Base-by-base conservation (phyloP, 768 basidiomycete species). In the Pleurotus pulmonarius region DNA sequence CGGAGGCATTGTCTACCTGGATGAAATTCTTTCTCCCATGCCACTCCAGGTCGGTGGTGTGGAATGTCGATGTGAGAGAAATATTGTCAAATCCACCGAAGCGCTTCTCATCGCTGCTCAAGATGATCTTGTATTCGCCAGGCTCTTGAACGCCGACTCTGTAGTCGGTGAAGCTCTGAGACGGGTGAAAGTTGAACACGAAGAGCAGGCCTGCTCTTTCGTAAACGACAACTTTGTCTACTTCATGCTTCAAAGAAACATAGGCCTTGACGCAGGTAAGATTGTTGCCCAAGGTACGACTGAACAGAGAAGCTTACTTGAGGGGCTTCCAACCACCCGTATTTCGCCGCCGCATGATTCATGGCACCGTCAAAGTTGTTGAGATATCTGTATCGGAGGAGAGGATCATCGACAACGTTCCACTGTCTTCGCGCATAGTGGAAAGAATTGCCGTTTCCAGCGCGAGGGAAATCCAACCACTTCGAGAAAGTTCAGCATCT, bases 391-490 rank as follows among this genome's bases (percentile, higher is more conserved):
- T 99, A 99, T n/a, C 97, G 87, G 58, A 98, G 76, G 40, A 91
- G 60, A 0, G 63, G 61, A 66, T 99, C 94, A 67, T 97, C 96
- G 48, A 92, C 86, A 34, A 98, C 78, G 67, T 94, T 95, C 91
- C 94, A 99, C 65, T 98, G 97, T 22, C 97, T 85, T 40, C 97
- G 87, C 18, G 97, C 95, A 67, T 99, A 91, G 62, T 97, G 91
- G 83, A 94, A 99, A 11, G 94, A 97, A 71, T 94, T 92, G 68
- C 84, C 82, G 67, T 99, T 99, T 16, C 97, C 97, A 63, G 85
- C 92, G 26, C 97, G 90, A 41, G 97, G 97, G 74, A 99, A 99
- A 72, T 99, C 97, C 64, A 99, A 92, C 97, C 97, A 99, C 86
- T 93, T 43, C 3, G 38, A 44, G 38, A 26, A 43, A n/a, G 22